Percentiles rank a stretch among this genome's conserved stretches.
These are phyloP conservation scores for Aspergillus latus DNA, from an alignment of 2,329 filamentous ascomycete genomes.

Conservation along the genomic window DNA sequence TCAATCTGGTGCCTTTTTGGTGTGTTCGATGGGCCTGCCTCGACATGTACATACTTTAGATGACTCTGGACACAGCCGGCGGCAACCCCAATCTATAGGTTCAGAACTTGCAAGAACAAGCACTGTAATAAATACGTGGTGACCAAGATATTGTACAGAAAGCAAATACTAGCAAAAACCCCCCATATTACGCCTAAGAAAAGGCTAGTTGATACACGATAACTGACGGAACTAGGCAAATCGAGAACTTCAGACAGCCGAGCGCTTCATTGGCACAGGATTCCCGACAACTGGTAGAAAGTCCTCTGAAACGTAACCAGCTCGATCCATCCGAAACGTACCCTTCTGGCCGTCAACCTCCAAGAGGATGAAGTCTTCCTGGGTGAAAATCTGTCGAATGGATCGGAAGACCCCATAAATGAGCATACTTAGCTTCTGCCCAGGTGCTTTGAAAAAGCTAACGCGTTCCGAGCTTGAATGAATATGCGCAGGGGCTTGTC, in stretches of 20 bases:
- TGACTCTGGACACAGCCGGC: no score
- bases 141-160: background rate
- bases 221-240: background rate
- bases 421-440: slow-evolving; percentile 30
- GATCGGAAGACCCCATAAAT: slow-evolving; percentile 36
- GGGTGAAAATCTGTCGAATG: slow-evolving; percentile 40
- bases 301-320: slow-evolving; percentile 37
- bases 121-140: no score
- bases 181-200: background rate
- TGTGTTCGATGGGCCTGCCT: no score
- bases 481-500: background rate
- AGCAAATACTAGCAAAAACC: background rate
- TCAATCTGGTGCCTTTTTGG: no score
- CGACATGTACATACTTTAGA: no score
- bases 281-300: slow-evolving; percentile 34
- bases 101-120: no score
- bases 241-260: background rate
- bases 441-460: slow-evolving; percentile 36
- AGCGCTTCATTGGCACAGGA: slow-evolving; percentile 21
- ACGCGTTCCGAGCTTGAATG: slow-evolving; percentile 7
- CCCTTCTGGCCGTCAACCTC: slow-evolving; percentile 37
- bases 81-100: no score
- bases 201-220: slow-evolving; percentile 7
- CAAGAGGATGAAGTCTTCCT: slow-evolving; percentile 42
- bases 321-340: slow-evolving; percentile 39